phyloP scores from a whole-genome alignment of 2,329 filamentous ascomycete genomes.

The Penicillium palitans region DNA sequence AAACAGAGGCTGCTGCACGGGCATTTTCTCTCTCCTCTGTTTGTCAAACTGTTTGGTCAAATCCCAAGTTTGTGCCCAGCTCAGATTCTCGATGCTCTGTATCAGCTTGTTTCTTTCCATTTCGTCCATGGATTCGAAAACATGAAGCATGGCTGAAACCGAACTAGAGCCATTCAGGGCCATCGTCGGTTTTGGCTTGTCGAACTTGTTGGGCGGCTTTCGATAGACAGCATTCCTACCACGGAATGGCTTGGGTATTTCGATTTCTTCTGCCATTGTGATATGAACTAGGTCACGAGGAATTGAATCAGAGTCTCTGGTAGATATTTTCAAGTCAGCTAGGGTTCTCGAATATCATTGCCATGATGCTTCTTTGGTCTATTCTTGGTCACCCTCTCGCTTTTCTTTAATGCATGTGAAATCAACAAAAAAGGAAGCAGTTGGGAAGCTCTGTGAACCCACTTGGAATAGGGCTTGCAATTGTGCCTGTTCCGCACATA shows the following conservation, averaged over 20 bases:
- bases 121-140: not conserved
- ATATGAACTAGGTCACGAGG: not conserved
- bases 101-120: not conserved
- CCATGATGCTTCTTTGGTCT: not conserved
- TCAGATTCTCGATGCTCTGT: conserved; percentile 1
- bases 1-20: not conserved
- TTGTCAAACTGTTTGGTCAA: conserved; percentile 1
- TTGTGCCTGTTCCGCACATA: not conserved
- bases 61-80: not conserved
- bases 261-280: conserved; percentile 1
- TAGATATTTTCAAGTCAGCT: not conserved
- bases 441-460: not conserved
- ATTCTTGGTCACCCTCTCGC: not conserved
- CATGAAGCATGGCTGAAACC: not conserved
- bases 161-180: not conserved
- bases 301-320: not conserved
- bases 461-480: not conserved
- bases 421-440: not conserved
- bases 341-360: not conserved
- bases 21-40: not conserved
- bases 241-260: not conserved
- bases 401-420: not conserved
- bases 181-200: not conserved
- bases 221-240: not conserved
- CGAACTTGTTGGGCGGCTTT: not conserved